phyloP scores from a whole-genome alignment of 345 rosid genomes.

The Corymbia maculata region DNA sequence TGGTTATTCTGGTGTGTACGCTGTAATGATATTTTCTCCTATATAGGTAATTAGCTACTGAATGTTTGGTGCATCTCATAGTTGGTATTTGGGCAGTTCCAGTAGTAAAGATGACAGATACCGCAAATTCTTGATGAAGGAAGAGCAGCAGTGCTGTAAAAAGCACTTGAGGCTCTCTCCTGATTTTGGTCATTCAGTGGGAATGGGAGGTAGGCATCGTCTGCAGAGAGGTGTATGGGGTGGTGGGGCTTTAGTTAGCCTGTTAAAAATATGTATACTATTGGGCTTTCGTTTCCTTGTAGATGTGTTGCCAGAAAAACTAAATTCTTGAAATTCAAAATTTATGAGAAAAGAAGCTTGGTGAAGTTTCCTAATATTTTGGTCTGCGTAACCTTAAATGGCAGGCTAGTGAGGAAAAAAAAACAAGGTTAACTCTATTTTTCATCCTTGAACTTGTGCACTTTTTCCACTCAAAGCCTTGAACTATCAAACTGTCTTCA shows the following conservation, averaged over 20 bases:
- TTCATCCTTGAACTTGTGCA: background rate
- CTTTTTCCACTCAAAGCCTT: background rate
- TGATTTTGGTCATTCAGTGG: background rate
- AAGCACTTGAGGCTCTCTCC: background rate
- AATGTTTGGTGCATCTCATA: background rate
- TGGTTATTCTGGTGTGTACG: background rate
- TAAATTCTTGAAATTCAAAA: background rate
- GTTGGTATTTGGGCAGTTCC: background rate
- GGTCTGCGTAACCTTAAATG: background rate
- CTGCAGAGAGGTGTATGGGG: background rate
- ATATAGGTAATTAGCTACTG: background rate
- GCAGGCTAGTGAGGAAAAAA: background rate
- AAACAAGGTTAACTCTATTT: background rate
- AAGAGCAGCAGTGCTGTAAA: background rate
- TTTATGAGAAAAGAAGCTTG: background rate
- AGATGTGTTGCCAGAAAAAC: background rate
- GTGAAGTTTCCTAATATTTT: background rate
- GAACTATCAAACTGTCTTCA: background rate
- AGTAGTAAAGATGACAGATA: background rate
- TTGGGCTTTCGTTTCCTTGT: background rate
- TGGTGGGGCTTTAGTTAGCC: background rate
- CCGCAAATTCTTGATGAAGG: background rate
- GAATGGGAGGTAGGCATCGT: background rate
- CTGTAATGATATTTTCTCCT: background rate
- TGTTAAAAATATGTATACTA: background rate